Evolutionary conservation across 768 basidiomycete genomes (phyloP).

Genomic region (Collybiopsis luxurians): DNA sequence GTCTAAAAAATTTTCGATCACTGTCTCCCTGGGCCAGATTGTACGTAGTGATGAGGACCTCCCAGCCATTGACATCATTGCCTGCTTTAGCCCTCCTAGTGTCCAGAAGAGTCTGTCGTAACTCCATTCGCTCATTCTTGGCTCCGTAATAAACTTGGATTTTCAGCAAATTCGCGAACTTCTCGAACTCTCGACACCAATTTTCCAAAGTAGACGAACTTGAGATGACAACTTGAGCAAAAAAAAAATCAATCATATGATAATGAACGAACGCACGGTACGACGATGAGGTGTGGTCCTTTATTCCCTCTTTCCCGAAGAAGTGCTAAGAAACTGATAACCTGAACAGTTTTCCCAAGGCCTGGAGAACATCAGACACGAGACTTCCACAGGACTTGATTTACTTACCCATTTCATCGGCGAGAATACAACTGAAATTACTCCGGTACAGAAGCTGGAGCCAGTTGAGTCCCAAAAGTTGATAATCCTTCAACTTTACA

Average conservation of each 20-base stretch:
- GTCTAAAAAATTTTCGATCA: conserved; percentile 92
- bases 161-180: conserved; percentile 82
- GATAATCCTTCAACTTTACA: conserved; percentile 91
- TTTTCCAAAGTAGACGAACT: conserved; percentile 97
- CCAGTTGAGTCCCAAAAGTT: conserved; percentile 98
- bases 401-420: conserved; percentile 95
- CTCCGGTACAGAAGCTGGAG: conserved; percentile 81
- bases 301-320: conserved; percentile 74
- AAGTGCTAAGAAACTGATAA: conserved; percentile 93
- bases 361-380: conserved; percentile 44
- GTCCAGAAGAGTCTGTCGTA: conserved; percentile 71
- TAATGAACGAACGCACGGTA: conserved; percentile 66
- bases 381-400: background rate
- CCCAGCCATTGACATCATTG: conserved; percentile 61
- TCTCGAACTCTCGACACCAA: conserved; percentile 95
- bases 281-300: conserved; percentile 92
- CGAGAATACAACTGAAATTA: conserved; percentile 89
- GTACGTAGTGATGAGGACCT: conserved; percentile 95
- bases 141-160: conserved; percentile 93
- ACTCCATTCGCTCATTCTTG: conserved; percentile 76
- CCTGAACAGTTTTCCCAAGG: conserved; percentile 97
- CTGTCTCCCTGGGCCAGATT: conserved; percentile 88
- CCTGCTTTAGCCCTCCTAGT: conserved; percentile 43
- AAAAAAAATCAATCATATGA: conserved; percentile 2
- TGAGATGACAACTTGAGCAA: conserved; percentile 24